Evolutionary conservation across 306 rosid species (phyloP).

Genomic region (Pueraria montana): DNA sequence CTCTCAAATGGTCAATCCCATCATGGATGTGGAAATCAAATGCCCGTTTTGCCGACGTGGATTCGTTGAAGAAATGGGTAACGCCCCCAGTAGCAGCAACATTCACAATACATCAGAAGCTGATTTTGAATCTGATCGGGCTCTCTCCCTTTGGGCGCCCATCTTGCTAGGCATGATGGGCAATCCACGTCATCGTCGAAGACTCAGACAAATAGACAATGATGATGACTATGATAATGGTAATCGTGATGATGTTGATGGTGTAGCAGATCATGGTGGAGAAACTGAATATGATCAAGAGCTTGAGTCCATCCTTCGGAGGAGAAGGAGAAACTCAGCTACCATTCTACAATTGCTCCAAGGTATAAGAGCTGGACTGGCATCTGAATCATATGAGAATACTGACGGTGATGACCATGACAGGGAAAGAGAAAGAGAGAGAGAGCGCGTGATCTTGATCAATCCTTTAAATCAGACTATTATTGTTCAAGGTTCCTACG

Average conservation of each 20-base stretch:
- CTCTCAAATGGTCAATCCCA: conserved; percentile 66
- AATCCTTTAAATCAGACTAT: conserved; percentile 74
- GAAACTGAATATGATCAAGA: conserved; percentile 58
- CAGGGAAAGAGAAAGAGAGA: conserved; percentile 42
- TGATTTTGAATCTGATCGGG: conserved; percentile 63
- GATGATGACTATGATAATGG: conserved; percentile 58
- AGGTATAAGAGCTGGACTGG: conserved; percentile 75
- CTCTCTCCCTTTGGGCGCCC: conserved; percentile 88
- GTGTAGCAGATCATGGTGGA: conserved; percentile 45
- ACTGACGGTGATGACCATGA: conserved; percentile 48
- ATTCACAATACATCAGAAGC: conserved; percentile 46
- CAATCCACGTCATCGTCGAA: conserved; percentile 62
- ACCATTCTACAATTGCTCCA: conserved; percentile 79
- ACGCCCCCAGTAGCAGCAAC: conserved; percentile 25
- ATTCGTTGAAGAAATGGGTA: conserved; percentile 69
- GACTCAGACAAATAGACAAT: conserved; percentile 59
- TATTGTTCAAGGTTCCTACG: conserved; percentile 65
- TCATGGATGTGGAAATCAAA: conserved; percentile 66
- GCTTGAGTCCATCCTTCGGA: conserved; percentile 60
- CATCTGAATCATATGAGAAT: conserved; percentile 64
- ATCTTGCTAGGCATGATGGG: conserved; percentile 84
- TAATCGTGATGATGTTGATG: conserved; percentile 39
- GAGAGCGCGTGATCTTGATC: conserved; percentile 70
- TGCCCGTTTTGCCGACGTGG: conserved; percentile 77
- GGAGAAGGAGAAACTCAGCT: conserved; percentile 78